Conservation (phyloP, 1,139 yeast species). For the Debaryomyces sp. region DNA sequence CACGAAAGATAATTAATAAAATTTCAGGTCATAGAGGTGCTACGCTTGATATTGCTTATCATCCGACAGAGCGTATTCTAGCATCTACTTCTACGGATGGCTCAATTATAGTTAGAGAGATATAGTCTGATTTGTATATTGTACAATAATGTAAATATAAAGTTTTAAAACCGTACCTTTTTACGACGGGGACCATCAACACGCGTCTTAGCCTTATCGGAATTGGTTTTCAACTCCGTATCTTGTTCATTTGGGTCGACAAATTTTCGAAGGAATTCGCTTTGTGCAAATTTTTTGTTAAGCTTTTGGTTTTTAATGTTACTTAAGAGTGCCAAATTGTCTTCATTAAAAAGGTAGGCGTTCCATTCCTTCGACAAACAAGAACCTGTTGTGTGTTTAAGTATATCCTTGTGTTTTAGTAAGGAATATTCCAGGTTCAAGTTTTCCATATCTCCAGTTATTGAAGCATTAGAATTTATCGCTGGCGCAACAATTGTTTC, state of each 20-base stretch:
- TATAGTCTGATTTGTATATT: slow-evolving; percentile 11
- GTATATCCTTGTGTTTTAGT: slow-evolving; percentile 22
- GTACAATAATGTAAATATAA: slow-evolving; percentile 5
- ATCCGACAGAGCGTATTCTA: slow-evolving; percentile 39
- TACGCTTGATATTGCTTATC: slow-evolving; percentile 60
- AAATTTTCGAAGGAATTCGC: slow-evolving; percentile 24
- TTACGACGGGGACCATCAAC: slow-evolving; percentile 16
- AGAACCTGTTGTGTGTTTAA: slow-evolving; percentile 9
- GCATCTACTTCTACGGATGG: slow-evolving; percentile 56
- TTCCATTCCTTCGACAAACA: slow-evolving; percentile 36
- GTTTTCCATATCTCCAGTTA: slow-evolving; percentile 10
- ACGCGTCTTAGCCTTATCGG: slow-evolving; percentile 2
- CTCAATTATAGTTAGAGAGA: slow-evolving; percentile 45
- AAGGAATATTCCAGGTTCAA: slow-evolving; percentile 25
- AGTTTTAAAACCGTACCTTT: slow-evolving; percentile 27
- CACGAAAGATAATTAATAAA: slow-evolving; percentile 50
- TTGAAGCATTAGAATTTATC: slow-evolving; percentile 5
- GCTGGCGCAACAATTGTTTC: slow-evolving; percentile 29
- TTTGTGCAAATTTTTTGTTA: slow-evolving; percentile 22
- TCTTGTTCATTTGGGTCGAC: slow-evolving; percentile 18
- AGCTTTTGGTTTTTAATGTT: slow-evolving; percentile 27
- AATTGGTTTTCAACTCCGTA: slow-evolving; percentile 15
- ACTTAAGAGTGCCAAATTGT: slow-evolving; percentile 40
- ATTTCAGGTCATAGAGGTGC: slow-evolving; percentile 63
- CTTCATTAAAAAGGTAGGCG: slow-evolving; percentile 46